Conservation (phyloP, 2,329 filamentous ascomycete genomes). For the Ophiocordyceps unilateralis region DNA sequence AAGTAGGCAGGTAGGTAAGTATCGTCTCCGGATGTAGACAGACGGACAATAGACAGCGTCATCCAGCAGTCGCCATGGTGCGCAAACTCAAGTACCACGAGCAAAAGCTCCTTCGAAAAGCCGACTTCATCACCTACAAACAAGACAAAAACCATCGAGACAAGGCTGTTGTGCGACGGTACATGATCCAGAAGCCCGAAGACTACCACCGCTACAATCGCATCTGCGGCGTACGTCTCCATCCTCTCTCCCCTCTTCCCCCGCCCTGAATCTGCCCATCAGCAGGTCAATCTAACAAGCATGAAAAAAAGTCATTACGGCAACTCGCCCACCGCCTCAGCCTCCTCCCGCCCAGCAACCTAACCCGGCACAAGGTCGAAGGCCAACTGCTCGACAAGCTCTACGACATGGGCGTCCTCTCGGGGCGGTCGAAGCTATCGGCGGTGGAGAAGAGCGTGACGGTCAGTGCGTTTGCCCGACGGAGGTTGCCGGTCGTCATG, state of each 20-base stretch:
- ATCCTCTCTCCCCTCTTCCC: background rate
- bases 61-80: conserved; percentile 51
- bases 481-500: conserved; percentile 80
- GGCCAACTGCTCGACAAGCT: conserved; percentile 79
- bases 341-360: conserved; percentile 62
- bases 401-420: conserved; percentile 77
- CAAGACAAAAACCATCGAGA: conserved; percentile 76
- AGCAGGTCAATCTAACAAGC: too few relatives aligned
- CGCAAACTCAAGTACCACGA: conserved; percentile 95
- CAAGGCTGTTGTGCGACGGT: conserved; percentile 61
- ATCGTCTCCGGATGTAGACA: too few relatives aligned
- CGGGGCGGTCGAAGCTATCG: conserved; percentile 57
- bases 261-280: background rate
- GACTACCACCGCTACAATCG: conserved; percentile 58
- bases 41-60: background rate
- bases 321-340: conserved; percentile 81
- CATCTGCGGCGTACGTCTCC: conserved; percentile 45
- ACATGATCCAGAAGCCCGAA: conserved; percentile 77
- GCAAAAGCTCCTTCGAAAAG: conserved; percentile 81
- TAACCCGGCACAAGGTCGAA: conserved; percentile 70
- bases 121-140: conserved; percentile 91
- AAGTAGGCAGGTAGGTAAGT: too few relatives aligned
- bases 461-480: conserved; percentile 72
- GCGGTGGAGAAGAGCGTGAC: conserved; percentile 79
- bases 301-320: conserved; percentile 48